Conservation (phyloP, 2,329 filamentous ascomycete genomes). For the Teratosphaeria gauchensis region DNA sequence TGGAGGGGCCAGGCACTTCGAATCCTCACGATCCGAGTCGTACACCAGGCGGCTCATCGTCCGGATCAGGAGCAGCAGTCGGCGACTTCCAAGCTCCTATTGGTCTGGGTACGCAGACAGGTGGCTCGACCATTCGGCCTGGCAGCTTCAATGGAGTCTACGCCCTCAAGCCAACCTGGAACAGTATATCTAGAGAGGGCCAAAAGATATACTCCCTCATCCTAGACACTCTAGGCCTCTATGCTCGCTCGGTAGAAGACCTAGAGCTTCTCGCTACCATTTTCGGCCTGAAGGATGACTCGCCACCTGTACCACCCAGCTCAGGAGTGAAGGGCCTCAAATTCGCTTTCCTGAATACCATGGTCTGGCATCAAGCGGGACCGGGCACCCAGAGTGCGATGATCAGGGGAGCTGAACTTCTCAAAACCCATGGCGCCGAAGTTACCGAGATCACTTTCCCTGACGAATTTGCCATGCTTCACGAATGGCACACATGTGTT, state of each 20-base stretch:
- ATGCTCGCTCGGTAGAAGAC: constrained; percentile 48
- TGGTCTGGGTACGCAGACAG: constrained; percentile 56
- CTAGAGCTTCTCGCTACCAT: constrained; percentile 46
- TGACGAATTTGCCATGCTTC: constrained; percentile 38
- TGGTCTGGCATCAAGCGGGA: constrained; percentile 39
- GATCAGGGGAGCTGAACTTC: constrained; percentile 24
- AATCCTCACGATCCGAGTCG: constrained; percentile 47
- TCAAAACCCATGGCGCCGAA: constrained; percentile 40
- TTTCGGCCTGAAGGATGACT: constrained; percentile 47
- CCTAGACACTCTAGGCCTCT: constrained; percentile 55
- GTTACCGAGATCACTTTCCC: constrained; percentile 50
- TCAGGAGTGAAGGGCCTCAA: constrained; percentile 38
- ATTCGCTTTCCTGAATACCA: constrained; percentile 47
- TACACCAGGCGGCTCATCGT: constrained; percentile 59
- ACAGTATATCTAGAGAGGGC: constrained; percentile 52
- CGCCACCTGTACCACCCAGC: constrained; percentile 11
- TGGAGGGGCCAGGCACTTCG: constrained; percentile 39
- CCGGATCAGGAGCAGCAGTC: constrained; percentile 57
- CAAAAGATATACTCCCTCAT: constrained; percentile 49
- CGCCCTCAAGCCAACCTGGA: constrained; percentile 58
- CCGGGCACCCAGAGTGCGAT: constrained; percentile 28
- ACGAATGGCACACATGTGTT: constrained; percentile 44
- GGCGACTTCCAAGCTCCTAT: constrained; percentile 55
- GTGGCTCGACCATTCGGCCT: constrained; percentile 54
- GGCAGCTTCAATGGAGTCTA: constrained; percentile 57